Conservation (phyloP, 2,329 filamentous ascomycete species). For the Pleomassaria siparia region DNA sequence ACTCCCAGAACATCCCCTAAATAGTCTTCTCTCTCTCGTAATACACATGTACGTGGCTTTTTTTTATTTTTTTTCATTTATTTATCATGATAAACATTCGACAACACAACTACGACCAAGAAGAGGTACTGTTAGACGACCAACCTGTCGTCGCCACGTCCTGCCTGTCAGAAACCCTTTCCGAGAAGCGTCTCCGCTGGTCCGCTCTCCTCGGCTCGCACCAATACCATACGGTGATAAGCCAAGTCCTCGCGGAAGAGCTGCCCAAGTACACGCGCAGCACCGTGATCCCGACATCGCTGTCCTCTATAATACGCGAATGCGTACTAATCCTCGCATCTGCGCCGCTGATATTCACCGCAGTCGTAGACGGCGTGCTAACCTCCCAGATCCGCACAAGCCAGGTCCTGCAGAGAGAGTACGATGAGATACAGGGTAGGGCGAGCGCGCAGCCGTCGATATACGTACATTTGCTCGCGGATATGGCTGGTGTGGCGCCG, state of each 20-base stretch:
- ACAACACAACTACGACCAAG: not conserved
- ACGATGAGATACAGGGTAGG: conserved; percentile 18
- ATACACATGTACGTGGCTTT: too few species aligned
- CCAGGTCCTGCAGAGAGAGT: conserved; percentile 18
- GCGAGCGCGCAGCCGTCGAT: conserved; percentile 29
- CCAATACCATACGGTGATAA: conserved; percentile 25
- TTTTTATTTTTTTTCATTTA: too few species aligned
- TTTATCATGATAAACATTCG: not conserved
- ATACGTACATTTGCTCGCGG: conserved; percentile 29
- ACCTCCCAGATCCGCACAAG: conserved; percentile 16
- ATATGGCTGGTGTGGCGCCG: conserved; percentile 21
- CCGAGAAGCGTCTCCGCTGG: conserved; percentile 18
- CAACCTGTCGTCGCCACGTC: not conserved
- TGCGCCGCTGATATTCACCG: conserved; percentile 21
- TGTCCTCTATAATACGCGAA: conserved; percentile 18
- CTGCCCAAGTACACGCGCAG: conserved; percentile 26
- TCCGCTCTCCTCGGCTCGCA: conserved; percentile 15
- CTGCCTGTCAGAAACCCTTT: conserved; percentile 10
- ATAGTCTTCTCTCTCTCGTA: too few species aligned
- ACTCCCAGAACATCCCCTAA: too few species aligned
- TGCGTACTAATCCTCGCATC: conserved; percentile 32
- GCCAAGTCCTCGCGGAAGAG: conserved; percentile 25
- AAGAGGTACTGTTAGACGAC: not conserved
- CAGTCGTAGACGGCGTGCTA: conserved; percentile 29
- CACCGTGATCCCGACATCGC: conserved; percentile 12